Evolutionary conservation across 2,329 filamentous ascomycete genomes (phyloP), one percentile per base, ranked within the genome.

Genomic region (Trichoderma asperellum): DNA sequence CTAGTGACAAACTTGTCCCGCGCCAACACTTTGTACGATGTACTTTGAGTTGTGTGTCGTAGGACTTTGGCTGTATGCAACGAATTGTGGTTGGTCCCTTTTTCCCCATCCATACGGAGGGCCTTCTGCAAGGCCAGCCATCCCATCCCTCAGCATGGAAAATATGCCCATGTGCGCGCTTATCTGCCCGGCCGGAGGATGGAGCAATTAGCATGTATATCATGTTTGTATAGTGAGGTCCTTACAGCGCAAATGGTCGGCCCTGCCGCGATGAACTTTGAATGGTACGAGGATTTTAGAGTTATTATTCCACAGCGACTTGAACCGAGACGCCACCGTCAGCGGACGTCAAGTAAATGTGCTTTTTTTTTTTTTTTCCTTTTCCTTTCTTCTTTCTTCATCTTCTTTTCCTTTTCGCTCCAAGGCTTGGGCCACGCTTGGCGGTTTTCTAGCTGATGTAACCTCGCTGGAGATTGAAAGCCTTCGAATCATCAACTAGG

Each of bases 261-360:
- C 57, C 63, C 29, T 59, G 52, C 55, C 55, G 63, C 55, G 63
- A 52, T 58, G 63, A 67, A 52, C 40, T 52, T 58, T 67, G 63
- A 37, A 52, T 52, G 63, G 63, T 66, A 66, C 63, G 63, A 67
- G 55, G 27, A 49, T 29, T 67, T 67, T 67, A 59, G 10, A 67
- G 40, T 67, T 67, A 52, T 59, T 67, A 52, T 59, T 24, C 55
- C 55, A 67, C 35, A 11, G 59, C 55, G 63, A 67, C 8, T 58
- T 52, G 63, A 59, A 59, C 55, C 63, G 63, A 67, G 55, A 67
- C 63, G 63, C 63, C 63, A 67, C 63, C 63, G 63, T 67, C 63
- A 67, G 63, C 55, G 55, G 21, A 64, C 21, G 61, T 24, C 29
- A 35, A 49, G 32, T 29, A 21, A n/a, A 24, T 40, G 60, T 29